Percentiles rank a stretch among this genome's conserved stretches.
These are phyloP conservation scores for Chaetomiaceae sp. DNA, from an alignment of 2,329 filamentous ascomycete genomes.

Conservation along the genomic window DNA sequence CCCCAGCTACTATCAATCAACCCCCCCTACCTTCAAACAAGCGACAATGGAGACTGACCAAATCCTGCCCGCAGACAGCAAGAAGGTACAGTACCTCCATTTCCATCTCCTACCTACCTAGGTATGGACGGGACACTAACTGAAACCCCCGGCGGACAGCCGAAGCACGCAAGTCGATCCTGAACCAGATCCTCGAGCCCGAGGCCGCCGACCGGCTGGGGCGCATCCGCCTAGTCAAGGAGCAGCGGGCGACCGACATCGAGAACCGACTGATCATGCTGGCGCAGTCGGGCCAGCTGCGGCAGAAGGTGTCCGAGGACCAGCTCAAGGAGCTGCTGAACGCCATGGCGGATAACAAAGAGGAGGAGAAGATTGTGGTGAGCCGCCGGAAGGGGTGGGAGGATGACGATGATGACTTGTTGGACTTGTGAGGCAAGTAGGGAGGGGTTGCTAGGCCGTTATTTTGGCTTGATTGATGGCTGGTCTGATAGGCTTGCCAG, in stretches of 20 bases:
- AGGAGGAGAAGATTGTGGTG: slow-evolving; percentile 83
- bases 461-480: not conserved
- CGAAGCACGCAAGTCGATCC: slow-evolving; percentile 70
- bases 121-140: too few relatives aligned
- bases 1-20: too few relatives aligned
- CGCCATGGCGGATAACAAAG: slow-evolving; percentile 73
- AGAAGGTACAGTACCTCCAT: slow-evolving; percentile 35
- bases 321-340: slow-evolving; percentile 90
- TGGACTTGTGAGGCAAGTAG: slow-evolving; percentile 44
- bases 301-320: slow-evolving; percentile 81
- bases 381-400: slow-evolving; percentile 81
- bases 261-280: slow-evolving; percentile 93
- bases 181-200: slow-evolving; percentile 90
- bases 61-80: slow-evolving; percentile 35
- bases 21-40: too few relatives aligned
- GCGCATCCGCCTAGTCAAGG: slow-evolving; percentile 93
- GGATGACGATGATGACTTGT: slow-evolving; percentile 73
- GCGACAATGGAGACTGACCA: not conserved
- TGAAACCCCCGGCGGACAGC: slow-evolving; percentile 33
- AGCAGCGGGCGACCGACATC: slow-evolving; percentile 80
- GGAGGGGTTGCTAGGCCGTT: not conserved
- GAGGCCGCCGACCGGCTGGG: slow-evolving; percentile 89
- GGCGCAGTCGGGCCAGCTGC: slow-evolving; percentile 79
- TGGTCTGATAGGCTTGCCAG: too few relatives aligned
- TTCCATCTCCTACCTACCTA: not conserved